Percentiles rank a stretch among this genome's conserved stretches.
Evolutionary conservation across 2,329 filamentous ascomycete species (phyloP).

Genomic region (Colletotrichum theobromicola): DNA sequence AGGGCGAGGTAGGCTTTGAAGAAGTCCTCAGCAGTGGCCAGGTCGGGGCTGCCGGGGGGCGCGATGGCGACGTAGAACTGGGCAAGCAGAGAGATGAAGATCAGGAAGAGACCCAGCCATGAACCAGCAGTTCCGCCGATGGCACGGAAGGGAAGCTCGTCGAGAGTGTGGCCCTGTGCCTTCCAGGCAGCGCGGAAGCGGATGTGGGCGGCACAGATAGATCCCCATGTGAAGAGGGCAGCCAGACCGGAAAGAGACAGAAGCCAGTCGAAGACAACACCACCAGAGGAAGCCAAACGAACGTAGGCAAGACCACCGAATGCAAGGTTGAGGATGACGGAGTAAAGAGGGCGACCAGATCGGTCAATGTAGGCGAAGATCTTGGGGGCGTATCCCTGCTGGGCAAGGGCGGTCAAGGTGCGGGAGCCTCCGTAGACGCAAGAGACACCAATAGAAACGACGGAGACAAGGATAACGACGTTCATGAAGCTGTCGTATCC

Average conservation of each 20-base stretch:
- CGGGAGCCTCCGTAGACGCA: conserved; percentile 61
- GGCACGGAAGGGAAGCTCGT: conserved; percentile 70
- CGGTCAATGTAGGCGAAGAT: conserved; percentile 59
- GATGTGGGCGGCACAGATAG: conserved; percentile 69
- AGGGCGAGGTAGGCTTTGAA: conserved; percentile 60
- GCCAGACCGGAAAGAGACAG: conserved; percentile 67
- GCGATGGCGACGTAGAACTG: conserved; percentile 56
- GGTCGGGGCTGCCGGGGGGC: conserved; percentile 32
- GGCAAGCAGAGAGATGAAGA: conserved; percentile 56
- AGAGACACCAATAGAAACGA: conserved; percentile 60
- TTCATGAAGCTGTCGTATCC: conserved; percentile 60
- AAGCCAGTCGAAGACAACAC: conserved; percentile 67
- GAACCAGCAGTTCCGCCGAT: conserved; percentile 66
- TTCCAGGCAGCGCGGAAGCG: conserved; percentile 70
- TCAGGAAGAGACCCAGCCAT: conserved; percentile 64
- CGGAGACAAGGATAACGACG: conserved; percentile 57
- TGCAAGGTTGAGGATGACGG: conserved; percentile 49
- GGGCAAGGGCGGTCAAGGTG: conserved; percentile 59
- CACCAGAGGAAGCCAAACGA: conserved; percentile 48
- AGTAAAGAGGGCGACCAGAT: conserved; percentile 54
- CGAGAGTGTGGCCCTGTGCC: conserved; percentile 60
- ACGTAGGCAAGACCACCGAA: conserved; percentile 55
- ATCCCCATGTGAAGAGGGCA: conserved; percentile 70
- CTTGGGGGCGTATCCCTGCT: conserved; percentile 61
- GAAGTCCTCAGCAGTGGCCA: conserved; percentile 51